Evolutionary conservation across 257 asterid genomes (phyloP), one percentile per base, ranked within the genome.

Genomic region (Buddleja alternifolia): DNA sequence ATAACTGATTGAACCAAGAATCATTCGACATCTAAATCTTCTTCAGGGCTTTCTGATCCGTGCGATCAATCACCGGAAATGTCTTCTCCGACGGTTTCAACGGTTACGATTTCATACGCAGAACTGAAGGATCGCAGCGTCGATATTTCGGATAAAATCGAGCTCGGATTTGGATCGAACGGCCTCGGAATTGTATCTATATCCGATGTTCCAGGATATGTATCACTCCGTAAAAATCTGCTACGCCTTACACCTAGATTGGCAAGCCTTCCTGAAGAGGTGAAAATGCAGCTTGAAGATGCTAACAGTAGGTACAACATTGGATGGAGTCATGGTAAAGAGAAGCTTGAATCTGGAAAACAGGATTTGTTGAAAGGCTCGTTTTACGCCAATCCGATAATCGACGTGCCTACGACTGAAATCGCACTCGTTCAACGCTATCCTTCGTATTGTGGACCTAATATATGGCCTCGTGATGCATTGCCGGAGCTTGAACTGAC

Each of bases 301-400:
- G 95, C 90, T 65, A 64, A 73, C 72, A 88, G 95, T 63, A 86
- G 98, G 83, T 92, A 90, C 82, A 92, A 88, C 80, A 78, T 92
- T 68, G 98, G 98, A 75, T 90, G 98, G 98, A 92, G 98, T 78
- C 98, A 92, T 79, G 98, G 97, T 48, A 90, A 88, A 84, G 98
- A 92, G 78, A 86, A 86, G 79, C 98, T 92, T 47, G 97, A 90
- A 76, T 86, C 88, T 47, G 98, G 98, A 68, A 92, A 86, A 82
- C 86, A 75, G 98, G 97, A 92, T 82, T 66, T 77, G 77, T 52
- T 88, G 82, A 92, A 92, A 80, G 97, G 98, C 72, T 90, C 98
- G 60, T 90, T 83, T 76, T 92, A 92, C 50, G 97, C 97, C 46
- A 92, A 90, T 82, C 98, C 97, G 39, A 60, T 88, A 67, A 69